These are phyloP conservation scores for Penicillium sp. DNA, from an alignment of 2,329 filamentous ascomycete genomes.

Conservation along the genomic window DNA sequence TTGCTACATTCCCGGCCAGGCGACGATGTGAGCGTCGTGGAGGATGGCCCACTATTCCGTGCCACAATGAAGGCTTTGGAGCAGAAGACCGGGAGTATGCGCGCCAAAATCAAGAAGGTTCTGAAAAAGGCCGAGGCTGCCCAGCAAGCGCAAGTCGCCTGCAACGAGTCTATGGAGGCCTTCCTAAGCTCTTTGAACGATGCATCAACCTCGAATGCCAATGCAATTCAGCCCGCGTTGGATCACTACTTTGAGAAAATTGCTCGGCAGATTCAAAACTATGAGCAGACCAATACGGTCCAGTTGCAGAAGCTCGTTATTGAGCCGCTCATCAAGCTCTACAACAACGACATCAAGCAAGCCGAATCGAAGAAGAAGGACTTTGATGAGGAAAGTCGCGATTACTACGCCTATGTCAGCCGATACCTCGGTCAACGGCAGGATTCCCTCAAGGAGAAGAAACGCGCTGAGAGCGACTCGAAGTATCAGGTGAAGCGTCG, in stretches of 20 bases:
- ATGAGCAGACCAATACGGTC: slow-evolving; percentile 79
- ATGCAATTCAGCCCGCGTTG: slow-evolving; percentile 93
- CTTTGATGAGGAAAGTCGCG: slow-evolving; percentile 97
- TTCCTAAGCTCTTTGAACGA: slow-evolving; percentile 88
- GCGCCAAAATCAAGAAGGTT: slow-evolving; percentile 91
- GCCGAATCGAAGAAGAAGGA: slow-evolving; percentile 96
- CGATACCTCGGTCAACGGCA: slow-evolving; percentile 95
- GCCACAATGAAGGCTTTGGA: slow-evolving; percentile 96
- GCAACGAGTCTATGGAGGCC: slow-evolving; percentile 79
- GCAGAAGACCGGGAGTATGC: slow-evolving; percentile 95
- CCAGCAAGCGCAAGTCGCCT: slow-evolving; percentile 73
- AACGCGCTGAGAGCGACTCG: slow-evolving; percentile 87
- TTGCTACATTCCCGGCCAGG: slow-evolving; percentile 81
- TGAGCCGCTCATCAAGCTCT: slow-evolving; percentile 87
- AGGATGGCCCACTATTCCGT: slow-evolving; percentile 93
- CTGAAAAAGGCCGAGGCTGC: slow-evolving; percentile 92
- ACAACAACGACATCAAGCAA: slow-evolving; percentile 95
- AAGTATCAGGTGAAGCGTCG: slow-evolving; percentile 94
- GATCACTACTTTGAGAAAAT: slow-evolving; percentile 99
- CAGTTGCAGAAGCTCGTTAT: slow-evolving; percentile 94
- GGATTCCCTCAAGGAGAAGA: slow-evolving; percentile 96
- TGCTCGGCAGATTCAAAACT: slow-evolving; percentile 81
- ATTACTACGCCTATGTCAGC: slow-evolving; percentile 95
- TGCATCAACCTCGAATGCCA: slow-evolving; percentile 85
- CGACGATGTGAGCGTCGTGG: slow-evolving; percentile 80